Conservation (phyloP, 2,329 filamentous ascomycete genomes). For the Seiridium unicorne region DNA sequence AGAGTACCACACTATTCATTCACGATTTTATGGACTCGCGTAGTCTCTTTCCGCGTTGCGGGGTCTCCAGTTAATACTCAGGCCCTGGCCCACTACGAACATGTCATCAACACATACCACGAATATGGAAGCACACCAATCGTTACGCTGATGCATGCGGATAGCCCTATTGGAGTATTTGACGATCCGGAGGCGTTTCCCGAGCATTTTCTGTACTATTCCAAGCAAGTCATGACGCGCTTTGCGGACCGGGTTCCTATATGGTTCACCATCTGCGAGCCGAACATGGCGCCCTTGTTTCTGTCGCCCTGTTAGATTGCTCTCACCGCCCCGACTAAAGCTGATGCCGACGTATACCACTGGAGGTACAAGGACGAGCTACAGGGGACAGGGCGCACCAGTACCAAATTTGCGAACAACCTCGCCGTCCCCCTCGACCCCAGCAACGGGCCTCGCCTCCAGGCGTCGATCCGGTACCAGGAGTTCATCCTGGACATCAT, state of each 20-base stretch:
- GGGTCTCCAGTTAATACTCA: constrained; percentile 50
- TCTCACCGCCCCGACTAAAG: constrained; percentile 28
- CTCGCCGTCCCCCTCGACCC: constrained; percentile 47
- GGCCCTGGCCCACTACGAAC: constrained; percentile 52
- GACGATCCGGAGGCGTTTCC: constrained; percentile 46
- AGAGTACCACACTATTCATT: constrained; percentile 52
- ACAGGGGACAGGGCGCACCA: constrained; percentile 46
- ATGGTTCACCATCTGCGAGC: constrained; percentile 56
- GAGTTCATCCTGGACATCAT: constrained; percentile 48
- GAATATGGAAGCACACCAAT: constrained; percentile 47
- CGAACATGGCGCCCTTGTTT: constrained; percentile 28
- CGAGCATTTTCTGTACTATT: constrained; percentile 52
- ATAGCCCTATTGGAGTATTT: constrained; percentile 42
- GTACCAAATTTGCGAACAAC: constrained; percentile 48
- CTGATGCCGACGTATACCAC: constrained; percentile 47
- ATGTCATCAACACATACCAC: constrained; percentile 48
- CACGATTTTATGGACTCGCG: constrained; percentile 50
- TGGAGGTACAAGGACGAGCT: constrained; percentile 53
- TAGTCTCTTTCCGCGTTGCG: constrained; percentile 48
- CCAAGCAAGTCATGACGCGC: constrained; percentile 48
- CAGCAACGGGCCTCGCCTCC: constrained; percentile 36
- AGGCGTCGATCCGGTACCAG: constrained; percentile 44
- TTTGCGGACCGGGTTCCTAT: constrained; percentile 50
- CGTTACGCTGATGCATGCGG: constrained; percentile 49
- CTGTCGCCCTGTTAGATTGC: constrained; percentile 32